Evolutionary conservation across 306 rosid genomes (phyloP), one percentile per base, ranked within the genome.

Genomic region (Ceratonia siliqua): DNA sequence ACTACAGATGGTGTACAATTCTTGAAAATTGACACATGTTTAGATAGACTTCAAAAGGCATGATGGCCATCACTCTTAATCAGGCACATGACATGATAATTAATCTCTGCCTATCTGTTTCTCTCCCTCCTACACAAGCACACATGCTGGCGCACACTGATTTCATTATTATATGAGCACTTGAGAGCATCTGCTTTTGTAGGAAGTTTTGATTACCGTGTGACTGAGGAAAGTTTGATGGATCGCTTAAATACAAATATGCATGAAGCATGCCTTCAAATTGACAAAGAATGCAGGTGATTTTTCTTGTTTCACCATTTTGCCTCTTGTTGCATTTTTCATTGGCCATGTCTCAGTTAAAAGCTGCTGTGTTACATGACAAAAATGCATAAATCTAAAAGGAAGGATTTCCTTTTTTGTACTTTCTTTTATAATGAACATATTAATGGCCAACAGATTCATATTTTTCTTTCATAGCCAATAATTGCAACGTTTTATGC

Each of bases 231-330:
- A 78, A 85, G 90, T 75, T 68, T 93, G 91, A 86, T 76, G 84
- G 90, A 93, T 27, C 87, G 87, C 62, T 55, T 87, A 61, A 74
- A 70, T 55, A 93, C 84, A 61, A 87, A 86, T 77, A 84, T 87
- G 88, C 89, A 86, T 71, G 83, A 87, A 66, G 81, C 89, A 52
- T 89, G 92, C 73, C 90, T 87, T 79, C 85, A 81, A 78, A 89
- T 90, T 63, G 88, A 86, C 84, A 83, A 81, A 54, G 86, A 80
- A 56, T 90, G 89, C 91, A 85, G 86, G 98, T 90, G 73, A 68
- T 55, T 32, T 66, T 20, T 28, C 54, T 65, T 32, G 43, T 46
- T 22, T 61, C 8, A 32, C 33, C 54, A 6, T 35, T 49, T 62
- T 21, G 62, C 73, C 41, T 68, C 36, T 32, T 38, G 72, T 68